These are phyloP conservation scores for Rasamsonia emersonii DNA, from an alignment of 2,329 filamentous ascomycete species.

Conservation along the genomic window DNA sequence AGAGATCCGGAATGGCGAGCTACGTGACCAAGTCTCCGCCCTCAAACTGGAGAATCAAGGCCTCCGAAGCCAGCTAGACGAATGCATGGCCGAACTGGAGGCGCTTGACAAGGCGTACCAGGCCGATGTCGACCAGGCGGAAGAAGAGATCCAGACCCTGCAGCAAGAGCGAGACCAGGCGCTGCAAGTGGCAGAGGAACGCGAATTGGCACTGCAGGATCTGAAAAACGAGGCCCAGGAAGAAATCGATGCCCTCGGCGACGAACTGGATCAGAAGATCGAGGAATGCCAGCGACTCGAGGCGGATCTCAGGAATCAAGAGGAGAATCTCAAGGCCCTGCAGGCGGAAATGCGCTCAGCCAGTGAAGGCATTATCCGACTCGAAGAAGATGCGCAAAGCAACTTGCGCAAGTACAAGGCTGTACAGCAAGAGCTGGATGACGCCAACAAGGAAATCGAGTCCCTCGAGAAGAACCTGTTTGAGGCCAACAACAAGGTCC, in stretches of 20 bases:
- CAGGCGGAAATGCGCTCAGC: slow-evolving; percentile 91
- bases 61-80: slow-evolving; percentile 71
- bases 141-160: slow-evolving; percentile 69
- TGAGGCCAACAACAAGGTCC: slow-evolving; percentile 79
- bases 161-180: slow-evolving; percentile 83
- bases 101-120: slow-evolving; percentile 64
- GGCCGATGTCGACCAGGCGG: slow-evolving; percentile 68
- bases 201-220: slow-evolving; percentile 43
- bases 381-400: slow-evolving; percentile 81
- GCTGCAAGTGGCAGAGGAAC: slow-evolving; percentile 60
- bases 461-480: slow-evolving; percentile 73
- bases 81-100: slow-evolving; percentile 71
- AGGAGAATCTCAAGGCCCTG: slow-evolving; percentile 82
- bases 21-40: slow-evolving; percentile 79
- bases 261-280: slow-evolving; percentile 63
- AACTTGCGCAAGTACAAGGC: slow-evolving; percentile 72
- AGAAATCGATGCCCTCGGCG: slow-evolving; percentile 49
- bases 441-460: slow-evolving; percentile 80
- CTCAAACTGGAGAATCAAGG: slow-evolving; percentile 86
- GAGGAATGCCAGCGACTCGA: slow-evolving; percentile 63
- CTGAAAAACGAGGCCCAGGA: slow-evolving; percentile 51
- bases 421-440: slow-evolving; percentile 71
- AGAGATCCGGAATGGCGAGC: slow-evolving; percentile 71
- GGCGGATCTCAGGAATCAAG: slow-evolving; percentile 63
- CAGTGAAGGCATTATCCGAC: slow-evolving; percentile 72